Evolutionary conservation across 495 filamentous ascomycete species (phyloP).

Genomic region (Pseudomonodictys pantanalensis): DNA sequence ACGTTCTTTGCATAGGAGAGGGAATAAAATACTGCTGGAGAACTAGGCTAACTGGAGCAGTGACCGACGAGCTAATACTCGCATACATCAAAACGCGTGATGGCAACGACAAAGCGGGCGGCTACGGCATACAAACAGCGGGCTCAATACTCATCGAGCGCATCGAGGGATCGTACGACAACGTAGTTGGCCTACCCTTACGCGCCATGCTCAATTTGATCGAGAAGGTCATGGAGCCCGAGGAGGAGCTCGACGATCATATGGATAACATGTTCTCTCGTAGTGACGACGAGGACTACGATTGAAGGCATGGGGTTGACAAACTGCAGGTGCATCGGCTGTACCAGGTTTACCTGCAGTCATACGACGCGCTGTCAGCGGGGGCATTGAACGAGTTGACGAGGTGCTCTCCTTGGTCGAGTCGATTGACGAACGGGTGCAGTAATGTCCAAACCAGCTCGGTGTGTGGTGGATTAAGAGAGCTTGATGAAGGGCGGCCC

Average conservation of each 20-base stretch:
- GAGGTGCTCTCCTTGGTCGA: no score
- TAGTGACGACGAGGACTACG: conserved; percentile 11
- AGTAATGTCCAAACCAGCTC: no score
- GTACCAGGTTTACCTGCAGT: no score
- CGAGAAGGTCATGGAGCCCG: conserved; percentile 65
- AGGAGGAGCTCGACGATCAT: conserved; percentile 42
- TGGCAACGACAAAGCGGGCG: conserved; percentile 93
- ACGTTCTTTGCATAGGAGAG: background rate
- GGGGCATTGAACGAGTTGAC: no score
- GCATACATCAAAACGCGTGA: conserved; percentile 88
- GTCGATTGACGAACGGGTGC: no score
- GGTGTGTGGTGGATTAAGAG: no score
- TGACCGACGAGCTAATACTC: conserved; percentile 77
- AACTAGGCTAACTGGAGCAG: conserved; percentile 31
- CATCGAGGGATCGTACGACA: conserved; percentile 87
- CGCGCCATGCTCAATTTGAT: conserved; percentile 76
- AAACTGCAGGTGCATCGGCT: no score
- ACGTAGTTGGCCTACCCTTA: conserved; percentile 92
- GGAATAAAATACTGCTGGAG: no score
- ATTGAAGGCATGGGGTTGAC: background rate
- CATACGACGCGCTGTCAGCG: no score
- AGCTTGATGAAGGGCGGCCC: background rate
- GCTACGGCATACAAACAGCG: conserved; percentile 88
- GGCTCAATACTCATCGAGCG: conserved; percentile 82
- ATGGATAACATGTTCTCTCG: background rate